Conservation (phyloP, 73 alveolate species). For the Symbiodinium natans region DNA sequence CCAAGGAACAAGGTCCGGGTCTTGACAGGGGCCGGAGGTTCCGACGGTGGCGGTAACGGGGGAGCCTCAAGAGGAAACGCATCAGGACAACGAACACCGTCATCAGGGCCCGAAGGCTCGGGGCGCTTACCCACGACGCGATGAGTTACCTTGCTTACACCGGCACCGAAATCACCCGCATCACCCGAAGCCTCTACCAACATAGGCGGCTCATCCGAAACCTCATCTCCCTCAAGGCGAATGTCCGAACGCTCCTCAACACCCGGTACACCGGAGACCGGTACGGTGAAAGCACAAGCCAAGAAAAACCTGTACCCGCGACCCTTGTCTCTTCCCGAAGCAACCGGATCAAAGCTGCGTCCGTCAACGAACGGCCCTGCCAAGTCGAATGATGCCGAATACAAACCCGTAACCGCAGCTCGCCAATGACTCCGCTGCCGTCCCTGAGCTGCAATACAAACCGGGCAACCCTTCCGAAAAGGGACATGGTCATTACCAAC, state of each 20-base stretch:
- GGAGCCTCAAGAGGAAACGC: no score
- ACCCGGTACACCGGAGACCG: background rate
- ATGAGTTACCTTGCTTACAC: background rate
- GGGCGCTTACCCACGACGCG: background rate
- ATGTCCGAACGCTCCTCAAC: background rate
- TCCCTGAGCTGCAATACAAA: background rate
- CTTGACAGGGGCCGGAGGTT: background rate
- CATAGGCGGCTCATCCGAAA: no score
- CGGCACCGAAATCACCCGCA: background rate
- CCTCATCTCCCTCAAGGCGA: background rate
- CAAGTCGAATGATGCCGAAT: background rate
- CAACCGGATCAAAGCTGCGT: background rate
- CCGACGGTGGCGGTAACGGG: no score
- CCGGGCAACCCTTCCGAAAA: background rate
- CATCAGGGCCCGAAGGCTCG: no score
- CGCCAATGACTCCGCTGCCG: background rate
- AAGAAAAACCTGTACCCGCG: background rate
- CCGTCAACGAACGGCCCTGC: background rate
- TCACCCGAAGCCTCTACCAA: background rate
- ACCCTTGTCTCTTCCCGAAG: background rate
- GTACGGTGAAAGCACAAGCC: background rate
- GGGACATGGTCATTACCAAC: background rate
- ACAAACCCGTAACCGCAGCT: background rate
- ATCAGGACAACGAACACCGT: background rate
- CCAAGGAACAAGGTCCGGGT: background rate